These are phyloP conservation scores for Amanita thiersii DNA, from an alignment of 768 basidiomycete species.

Conservation along the genomic window DNA sequence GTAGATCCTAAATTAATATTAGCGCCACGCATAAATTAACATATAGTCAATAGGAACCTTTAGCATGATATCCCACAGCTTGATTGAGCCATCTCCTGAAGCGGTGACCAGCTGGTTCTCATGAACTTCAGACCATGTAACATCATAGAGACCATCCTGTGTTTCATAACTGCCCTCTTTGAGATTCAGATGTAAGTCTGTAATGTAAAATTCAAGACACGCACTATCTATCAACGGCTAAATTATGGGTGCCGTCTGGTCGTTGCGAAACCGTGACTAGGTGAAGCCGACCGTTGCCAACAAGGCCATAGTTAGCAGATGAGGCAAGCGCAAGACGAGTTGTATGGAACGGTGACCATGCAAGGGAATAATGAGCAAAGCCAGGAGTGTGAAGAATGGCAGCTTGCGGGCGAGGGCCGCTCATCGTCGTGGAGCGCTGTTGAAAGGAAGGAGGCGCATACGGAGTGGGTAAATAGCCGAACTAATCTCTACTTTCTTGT, in stretches of 20 bases:
- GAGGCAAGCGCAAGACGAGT: conserved; percentile 72
- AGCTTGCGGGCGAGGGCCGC: conserved; percentile 29
- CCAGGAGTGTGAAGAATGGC: conserved; percentile 64
- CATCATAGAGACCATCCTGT: conserved; percentile 83
- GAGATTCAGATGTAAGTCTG: conserved; percentile 15
- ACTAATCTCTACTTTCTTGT: conserved; percentile 11
- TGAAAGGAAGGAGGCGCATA: conserved; percentile 6
- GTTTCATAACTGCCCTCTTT: conserved; percentile 64
- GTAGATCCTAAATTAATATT: conserved; percentile 55
- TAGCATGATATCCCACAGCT: conserved; percentile 84
- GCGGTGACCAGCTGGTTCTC: conserved; percentile 89
- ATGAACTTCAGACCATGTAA: conserved; percentile 93
- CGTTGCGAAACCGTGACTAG: conserved; percentile 45
- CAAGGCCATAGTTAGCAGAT: conserved; percentile 88
- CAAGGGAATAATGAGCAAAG: conserved; percentile 74
- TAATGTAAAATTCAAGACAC: conserved; percentile 18
- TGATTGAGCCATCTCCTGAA: conserved; percentile 86
- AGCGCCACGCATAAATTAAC: background rate
- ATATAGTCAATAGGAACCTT: conserved; percentile 42
- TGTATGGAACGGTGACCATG: conserved; percentile 84
- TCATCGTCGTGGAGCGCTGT: conserved; percentile 18
- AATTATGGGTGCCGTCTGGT: conserved; percentile 30
- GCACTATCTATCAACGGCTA: conserved; percentile 64
- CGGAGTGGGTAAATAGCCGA: too few species aligned
- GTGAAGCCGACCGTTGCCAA: conserved; percentile 90